Conservation (phyloP, 306 rosid species). For the Astragalus membranaceus region DNA sequence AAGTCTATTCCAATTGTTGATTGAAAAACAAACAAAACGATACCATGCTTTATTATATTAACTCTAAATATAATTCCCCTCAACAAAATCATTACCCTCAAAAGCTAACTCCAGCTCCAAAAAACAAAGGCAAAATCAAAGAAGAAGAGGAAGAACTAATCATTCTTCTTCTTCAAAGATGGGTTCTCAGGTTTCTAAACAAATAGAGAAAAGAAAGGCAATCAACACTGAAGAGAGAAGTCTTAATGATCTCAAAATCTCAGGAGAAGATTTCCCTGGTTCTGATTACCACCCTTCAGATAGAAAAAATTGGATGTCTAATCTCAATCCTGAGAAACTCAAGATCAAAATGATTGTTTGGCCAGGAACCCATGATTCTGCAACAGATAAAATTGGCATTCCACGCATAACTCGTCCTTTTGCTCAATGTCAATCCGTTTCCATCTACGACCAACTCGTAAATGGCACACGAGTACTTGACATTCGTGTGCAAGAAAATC, state of each 20-base stretch:
- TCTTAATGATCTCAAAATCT: constrained; percentile 35
- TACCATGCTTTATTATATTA: constrained; percentile 31
- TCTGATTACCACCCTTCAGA: constrained; percentile 48
- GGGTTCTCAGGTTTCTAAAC: constrained; percentile 67
- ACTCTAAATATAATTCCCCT: background rate
- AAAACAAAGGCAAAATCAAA: background rate
- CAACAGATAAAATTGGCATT: constrained; percentile 71
- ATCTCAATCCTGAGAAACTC: constrained; percentile 48
- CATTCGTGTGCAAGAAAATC: constrained; percentile 61
- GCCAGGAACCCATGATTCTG: constrained; percentile 98
- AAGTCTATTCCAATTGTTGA: background rate
- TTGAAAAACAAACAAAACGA: background rate
- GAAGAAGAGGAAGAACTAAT: constrained; percentile 19
- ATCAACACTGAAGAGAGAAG: constrained; percentile 40
- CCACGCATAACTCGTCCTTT: constrained; percentile 76
- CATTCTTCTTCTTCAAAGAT: constrained; percentile 29
- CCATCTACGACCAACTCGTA: constrained; percentile 68
- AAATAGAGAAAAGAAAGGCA: constrained; percentile 40
- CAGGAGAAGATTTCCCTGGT: constrained; percentile 57
- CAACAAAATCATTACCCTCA: background rate
- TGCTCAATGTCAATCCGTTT: constrained; percentile 78
- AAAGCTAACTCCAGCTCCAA: background rate
- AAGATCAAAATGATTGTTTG: constrained; percentile 57
- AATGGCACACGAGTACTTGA: constrained; percentile 62
- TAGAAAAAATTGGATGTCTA: constrained; percentile 75